Evolutionary conservation across 2,329 filamentous ascomycete species (phyloP).

Genomic region (Phialophora verrucosa): DNA sequence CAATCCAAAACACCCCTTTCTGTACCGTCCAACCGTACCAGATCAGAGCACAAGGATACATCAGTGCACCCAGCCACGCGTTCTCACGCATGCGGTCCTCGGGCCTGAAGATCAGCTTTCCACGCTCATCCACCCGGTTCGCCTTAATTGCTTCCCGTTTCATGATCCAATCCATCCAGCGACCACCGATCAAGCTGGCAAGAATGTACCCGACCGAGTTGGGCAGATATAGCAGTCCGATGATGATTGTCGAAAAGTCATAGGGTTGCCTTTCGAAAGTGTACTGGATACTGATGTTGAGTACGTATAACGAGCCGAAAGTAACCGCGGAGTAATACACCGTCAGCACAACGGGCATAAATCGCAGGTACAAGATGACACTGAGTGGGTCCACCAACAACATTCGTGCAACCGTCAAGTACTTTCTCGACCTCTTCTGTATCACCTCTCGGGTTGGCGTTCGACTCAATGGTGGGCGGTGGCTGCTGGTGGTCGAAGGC

Average conservation of each 20-base stretch:
- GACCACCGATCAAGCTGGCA: constrained; percentile 71
- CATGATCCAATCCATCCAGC: constrained; percentile 84
- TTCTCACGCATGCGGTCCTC: constrained; percentile 86
- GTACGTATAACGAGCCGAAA: constrained; percentile 75
- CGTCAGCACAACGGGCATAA: constrained; percentile 73
- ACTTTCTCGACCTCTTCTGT: constrained; percentile 61
- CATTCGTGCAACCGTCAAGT: constrained; percentile 61
- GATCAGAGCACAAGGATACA: constrained; percentile 73
- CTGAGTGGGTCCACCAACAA: constrained; percentile 74
- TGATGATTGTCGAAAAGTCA: constrained; percentile 68
- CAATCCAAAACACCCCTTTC: constrained; percentile 67
- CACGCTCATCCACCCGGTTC: constrained; percentile 69
- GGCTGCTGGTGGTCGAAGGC: constrained; percentile 19
- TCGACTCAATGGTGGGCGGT: constrained; percentile 51
- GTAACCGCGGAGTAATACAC: constrained; percentile 77
- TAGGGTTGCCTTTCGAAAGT: constrained; percentile 72
- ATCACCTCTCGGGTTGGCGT: constrained; percentile 69
- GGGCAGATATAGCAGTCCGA: constrained; percentile 80
- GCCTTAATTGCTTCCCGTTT: constrained; percentile 73
- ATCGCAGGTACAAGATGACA: constrained; percentile 73
- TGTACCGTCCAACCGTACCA: constrained; percentile 78
- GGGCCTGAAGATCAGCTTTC: constrained; percentile 70
- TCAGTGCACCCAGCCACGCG: constrained; percentile 72
- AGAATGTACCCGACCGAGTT: constrained; percentile 74
- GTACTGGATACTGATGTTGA: constrained; percentile 77